Conservation (phyloP, 345 rosid genomes). For the Cochlearia excelsa region DNA sequence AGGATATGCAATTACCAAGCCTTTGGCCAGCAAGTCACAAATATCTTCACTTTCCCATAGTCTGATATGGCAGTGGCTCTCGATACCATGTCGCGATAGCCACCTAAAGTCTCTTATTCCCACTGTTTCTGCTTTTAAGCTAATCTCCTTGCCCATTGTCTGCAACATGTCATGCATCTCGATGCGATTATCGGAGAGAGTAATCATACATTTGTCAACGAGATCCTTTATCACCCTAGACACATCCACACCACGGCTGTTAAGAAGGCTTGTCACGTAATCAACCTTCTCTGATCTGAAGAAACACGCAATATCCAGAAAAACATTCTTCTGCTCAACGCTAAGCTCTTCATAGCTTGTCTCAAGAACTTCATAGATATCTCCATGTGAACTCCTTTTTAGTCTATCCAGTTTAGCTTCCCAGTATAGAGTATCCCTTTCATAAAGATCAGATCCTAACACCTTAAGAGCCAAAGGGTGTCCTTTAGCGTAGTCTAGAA, state of each 20-base stretch:
- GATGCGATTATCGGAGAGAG: constrained; percentile 20
- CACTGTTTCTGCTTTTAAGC: constrained; percentile 25
- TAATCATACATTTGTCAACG: constrained; percentile 36
- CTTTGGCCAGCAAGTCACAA: constrained; percentile 24
- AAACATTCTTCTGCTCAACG: constrained; percentile 31
- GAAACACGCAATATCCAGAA: constrained; percentile 52
- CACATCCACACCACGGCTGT: constrained; percentile 24
- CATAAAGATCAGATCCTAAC: constrained; percentile 34
- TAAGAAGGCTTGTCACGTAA: constrained; percentile 24
- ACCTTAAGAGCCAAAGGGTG: constrained; percentile 47
- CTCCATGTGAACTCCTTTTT: constrained; percentile 25
- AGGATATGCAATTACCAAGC: constrained; percentile 20
- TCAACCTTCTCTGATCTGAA: constrained; percentile 28
- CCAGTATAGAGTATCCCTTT: constrained; percentile 26
- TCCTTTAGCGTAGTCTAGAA: constrained; percentile 38
- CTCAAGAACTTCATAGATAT: constrained; percentile 30
- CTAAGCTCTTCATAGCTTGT: constrained; percentile 47
- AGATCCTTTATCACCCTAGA: constrained; percentile 33
- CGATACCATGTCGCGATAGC: constrained; percentile 17
- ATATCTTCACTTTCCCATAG: constrained; percentile 29
- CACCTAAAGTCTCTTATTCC: constrained; percentile 16
- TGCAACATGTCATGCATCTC: constrained; percentile 46
- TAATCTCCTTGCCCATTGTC: constrained; percentile 41
- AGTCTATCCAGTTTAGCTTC: constrained; percentile 28
- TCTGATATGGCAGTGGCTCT: constrained; percentile 28